Evolutionary conservation across 192 early-diverging fungal genomes (phyloP).

Genomic region (Mortierella alpina): DNA sequence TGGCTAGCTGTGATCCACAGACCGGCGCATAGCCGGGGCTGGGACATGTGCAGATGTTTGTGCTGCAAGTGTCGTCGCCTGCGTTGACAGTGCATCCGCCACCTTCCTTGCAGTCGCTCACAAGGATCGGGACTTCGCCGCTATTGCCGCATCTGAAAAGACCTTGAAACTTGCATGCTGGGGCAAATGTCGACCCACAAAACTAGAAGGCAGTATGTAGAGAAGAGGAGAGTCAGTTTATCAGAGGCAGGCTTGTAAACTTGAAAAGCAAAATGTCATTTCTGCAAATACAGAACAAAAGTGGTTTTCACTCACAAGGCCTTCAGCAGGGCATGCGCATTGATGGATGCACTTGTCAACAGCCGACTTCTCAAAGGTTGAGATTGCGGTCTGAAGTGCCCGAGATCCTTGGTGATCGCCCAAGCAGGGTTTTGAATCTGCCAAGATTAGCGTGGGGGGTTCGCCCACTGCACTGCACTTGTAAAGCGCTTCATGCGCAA

Average conservation of each 20-base stretch:
- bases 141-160: not conserved
- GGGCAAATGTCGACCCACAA: constrained; percentile 10
- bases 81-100: constrained; percentile 4
- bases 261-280: too few relatives aligned
- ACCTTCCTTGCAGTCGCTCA: not conserved
- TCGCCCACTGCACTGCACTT: constrained; percentile 4
- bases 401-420: not conserved
- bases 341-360: not conserved
- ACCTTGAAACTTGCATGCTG: not conserved
- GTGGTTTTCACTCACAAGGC: not conserved
- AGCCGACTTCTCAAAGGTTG: not conserved
- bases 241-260: not conserved
- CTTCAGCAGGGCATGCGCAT: not conserved
- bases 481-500: not conserved
- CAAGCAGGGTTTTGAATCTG: not conserved
- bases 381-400: not conserved
- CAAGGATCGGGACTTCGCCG: not conserved
- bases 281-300: too few relatives aligned
- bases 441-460: not conserved
- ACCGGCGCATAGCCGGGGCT: not conserved
- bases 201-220: not conserved
- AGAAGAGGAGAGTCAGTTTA: not conserved
- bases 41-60: constrained; percentile 1
- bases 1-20: not conserved
- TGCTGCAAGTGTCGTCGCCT: constrained; percentile 8